Percentiles rank a stretch among this genome's conserved stretches.
Evolutionary conservation across 441 rosid species (phyloP).

Genomic region (Erodium chrysanthum): DNA sequence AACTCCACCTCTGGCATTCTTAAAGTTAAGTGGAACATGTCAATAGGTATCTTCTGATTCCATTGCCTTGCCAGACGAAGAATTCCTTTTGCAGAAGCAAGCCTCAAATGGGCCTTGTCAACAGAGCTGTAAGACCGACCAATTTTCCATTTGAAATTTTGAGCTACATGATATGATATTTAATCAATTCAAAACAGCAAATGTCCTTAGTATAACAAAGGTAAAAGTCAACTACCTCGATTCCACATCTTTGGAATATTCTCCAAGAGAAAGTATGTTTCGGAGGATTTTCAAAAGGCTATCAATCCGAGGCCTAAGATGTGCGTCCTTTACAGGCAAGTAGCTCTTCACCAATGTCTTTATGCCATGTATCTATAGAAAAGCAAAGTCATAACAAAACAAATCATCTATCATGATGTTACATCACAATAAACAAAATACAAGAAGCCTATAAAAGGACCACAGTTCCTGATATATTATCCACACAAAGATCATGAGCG

Average conservation of each 20-base stretch:
- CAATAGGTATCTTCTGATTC: slow-evolving; percentile 85
- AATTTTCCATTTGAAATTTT: slow-evolving; percentile 20
- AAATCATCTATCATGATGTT: slow-evolving; percentile 16
- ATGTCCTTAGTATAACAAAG: not conserved
- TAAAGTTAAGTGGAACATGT: slow-evolving; percentile 62
- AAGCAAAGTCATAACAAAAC: not conserved
- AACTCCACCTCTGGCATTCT: slow-evolving; percentile 59
- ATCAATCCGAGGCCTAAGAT: slow-evolving; percentile 80
- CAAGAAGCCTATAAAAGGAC: not conserved
- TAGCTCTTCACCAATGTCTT: slow-evolving; percentile 92
- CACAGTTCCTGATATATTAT: not conserved
- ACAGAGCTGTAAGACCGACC: slow-evolving; percentile 52
- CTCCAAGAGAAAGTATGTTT: slow-evolving; percentile 67
- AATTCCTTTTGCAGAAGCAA: slow-evolving; percentile 92
- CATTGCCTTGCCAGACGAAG: slow-evolving; percentile 84
- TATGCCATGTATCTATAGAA: slow-evolving; percentile 72
- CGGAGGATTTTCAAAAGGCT: slow-evolving; percentile 56
- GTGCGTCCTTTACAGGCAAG: slow-evolving; percentile 91
- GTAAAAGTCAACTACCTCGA: slow-evolving; percentile 50
- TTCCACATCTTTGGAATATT: slow-evolving; percentile 59
- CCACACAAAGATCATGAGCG: slow-evolving; percentile 6
- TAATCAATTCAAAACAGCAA: slow-evolving; percentile 6
- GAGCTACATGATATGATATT: slow-evolving; percentile 14
- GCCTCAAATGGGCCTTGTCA: slow-evolving; percentile 87
- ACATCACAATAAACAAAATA: slow-evolving; percentile 6